phyloP scores from a whole-genome alignment of 176 grass and related monocot species.

The Ananas comosus region DNA sequence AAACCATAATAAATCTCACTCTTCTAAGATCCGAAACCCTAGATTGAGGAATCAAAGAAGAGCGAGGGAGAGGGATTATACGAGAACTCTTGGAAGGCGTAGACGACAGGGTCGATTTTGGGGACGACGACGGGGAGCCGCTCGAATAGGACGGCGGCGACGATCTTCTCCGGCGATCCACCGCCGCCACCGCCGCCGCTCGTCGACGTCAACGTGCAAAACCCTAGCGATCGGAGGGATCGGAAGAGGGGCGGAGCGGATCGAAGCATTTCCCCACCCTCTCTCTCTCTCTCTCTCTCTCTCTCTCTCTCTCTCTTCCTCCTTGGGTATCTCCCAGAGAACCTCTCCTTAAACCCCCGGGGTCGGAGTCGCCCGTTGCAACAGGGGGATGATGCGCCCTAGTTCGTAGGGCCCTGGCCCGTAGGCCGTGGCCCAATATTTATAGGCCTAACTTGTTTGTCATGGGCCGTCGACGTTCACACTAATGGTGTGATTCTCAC shows the following conservation, averaged over 20 bases:
- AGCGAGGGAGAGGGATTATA: constrained; percentile 15
- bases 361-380: neutral
- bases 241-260: constrained; percentile 1
- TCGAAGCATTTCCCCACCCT: constrained; percentile 8
- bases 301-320: neutral
- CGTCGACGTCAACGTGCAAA: constrained; percentile 21
- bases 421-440: neutral
- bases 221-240: constrained; percentile 17
- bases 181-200: neutral
- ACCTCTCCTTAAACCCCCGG: neutral
- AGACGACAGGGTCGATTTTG: constrained; percentile 81
- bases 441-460: no score
- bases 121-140: constrained; percentile 84
- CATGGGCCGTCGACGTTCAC: no score
- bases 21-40: neutral
- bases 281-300: neutral
- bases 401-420: neutral
- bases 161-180: constrained; percentile 45
- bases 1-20: neutral
- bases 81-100: constrained; percentile 96
- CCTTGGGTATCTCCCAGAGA: neutral
- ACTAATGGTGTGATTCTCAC: no score
- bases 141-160: constrained; percentile 84
- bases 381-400: neutral
- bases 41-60: neutral